Conservation (phyloP, 441 rosid genomes). For the Metrosideros polymorpha region DNA sequence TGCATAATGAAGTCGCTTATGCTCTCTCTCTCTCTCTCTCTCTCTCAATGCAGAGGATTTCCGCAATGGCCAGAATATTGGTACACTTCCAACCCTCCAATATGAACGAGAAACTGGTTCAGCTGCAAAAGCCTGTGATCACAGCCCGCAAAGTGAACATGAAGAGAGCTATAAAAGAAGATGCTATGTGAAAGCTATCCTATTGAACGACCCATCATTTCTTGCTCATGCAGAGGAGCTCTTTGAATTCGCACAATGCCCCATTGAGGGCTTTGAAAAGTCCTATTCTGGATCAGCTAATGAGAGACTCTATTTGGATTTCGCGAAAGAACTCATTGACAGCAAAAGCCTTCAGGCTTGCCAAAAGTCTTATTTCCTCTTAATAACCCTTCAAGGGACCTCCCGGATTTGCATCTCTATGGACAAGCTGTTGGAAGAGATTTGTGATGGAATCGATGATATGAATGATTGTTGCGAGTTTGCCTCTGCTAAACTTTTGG, state of each 20-base stretch:
- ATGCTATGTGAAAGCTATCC: constrained; percentile 27
- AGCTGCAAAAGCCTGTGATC: constrained; percentile 9
- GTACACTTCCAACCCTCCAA: constrained; percentile 3
- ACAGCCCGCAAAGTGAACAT: background rate
- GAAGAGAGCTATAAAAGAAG: constrained; percentile 6
- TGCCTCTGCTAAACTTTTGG: constrained; percentile 7
- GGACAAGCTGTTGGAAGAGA: constrained; percentile 48
- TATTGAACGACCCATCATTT: constrained; percentile 37
- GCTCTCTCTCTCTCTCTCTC: background rate
- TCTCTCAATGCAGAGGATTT: constrained; percentile 20
- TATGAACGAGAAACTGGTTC: background rate
- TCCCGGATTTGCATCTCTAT: constrained; percentile 22
- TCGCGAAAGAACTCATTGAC: constrained; percentile 44
- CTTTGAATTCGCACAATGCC: constrained; percentile 26
- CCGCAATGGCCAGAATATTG: constrained; percentile 16
- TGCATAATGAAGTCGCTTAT: background rate
- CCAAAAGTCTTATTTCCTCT: constrained; percentile 10
- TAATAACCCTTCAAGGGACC: constrained; percentile 2
- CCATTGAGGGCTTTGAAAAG: constrained; percentile 8
- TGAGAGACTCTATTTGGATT: constrained; percentile 39
- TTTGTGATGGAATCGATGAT: constrained; percentile 34
- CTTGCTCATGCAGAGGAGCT: constrained; percentile 34
- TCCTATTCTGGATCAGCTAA: constrained; percentile 1
- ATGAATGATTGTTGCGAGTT: constrained; percentile 32
- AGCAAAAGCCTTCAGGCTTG: constrained; percentile 40